A percentile compares a stretch with the other conserved stretches of the same genome.
phyloP scores from a whole-genome alignment of 2,329 filamentous ascomycete genomes.

The Alternaria sp. region DNA sequence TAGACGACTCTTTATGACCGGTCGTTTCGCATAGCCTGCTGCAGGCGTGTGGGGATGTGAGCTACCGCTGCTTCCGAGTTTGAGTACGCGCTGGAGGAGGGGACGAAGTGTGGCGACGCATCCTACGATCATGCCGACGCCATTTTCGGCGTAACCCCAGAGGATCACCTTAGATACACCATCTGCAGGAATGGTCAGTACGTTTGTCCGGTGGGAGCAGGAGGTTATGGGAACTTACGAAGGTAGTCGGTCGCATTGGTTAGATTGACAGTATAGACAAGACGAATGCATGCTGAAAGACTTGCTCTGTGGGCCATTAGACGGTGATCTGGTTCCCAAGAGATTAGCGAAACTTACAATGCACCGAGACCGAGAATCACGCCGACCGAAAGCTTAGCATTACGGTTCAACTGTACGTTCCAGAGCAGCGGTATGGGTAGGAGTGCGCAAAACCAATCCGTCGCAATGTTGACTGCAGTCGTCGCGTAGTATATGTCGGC shows the following conservation, averaged over 20 bases:
- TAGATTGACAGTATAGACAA: conserved; percentile 10
- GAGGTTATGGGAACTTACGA: background rate
- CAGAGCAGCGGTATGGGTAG: conserved; percentile 11
- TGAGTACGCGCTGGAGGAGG: conserved; percentile 11
- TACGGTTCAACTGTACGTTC: conserved; percentile 13
- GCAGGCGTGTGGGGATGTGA: conserved; percentile 2
- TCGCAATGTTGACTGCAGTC: conserved; percentile 12
- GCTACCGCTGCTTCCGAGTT: conserved; percentile 7
- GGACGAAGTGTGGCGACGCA: conserved; percentile 13
- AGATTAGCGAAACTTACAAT: conserved; percentile 12
- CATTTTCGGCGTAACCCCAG: conserved; percentile 12
- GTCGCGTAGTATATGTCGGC: conserved; percentile 13
- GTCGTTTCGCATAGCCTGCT: conserved; percentile 7
- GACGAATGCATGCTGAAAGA: conserved; percentile 12
- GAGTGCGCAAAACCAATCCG: conserved; percentile 13
- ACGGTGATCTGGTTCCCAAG: background rate
- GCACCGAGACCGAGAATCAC: conserved; percentile 14
- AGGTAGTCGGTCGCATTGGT: conserved; percentile 9
- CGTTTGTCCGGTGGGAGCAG: background rate
- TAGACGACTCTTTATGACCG: conserved; percentile 8
- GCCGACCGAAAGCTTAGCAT: conserved; percentile 14
- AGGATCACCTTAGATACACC: conserved; percentile 10
- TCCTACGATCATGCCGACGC: conserved; percentile 11
- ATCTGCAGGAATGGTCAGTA: background rate
- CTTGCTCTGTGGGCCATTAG: conserved; percentile 5